Evolutionary conservation across 2,329 filamentous ascomycete species (phyloP), one percentile per base, ranked within the genome.

Genomic region (Xylaria sp.): DNA sequence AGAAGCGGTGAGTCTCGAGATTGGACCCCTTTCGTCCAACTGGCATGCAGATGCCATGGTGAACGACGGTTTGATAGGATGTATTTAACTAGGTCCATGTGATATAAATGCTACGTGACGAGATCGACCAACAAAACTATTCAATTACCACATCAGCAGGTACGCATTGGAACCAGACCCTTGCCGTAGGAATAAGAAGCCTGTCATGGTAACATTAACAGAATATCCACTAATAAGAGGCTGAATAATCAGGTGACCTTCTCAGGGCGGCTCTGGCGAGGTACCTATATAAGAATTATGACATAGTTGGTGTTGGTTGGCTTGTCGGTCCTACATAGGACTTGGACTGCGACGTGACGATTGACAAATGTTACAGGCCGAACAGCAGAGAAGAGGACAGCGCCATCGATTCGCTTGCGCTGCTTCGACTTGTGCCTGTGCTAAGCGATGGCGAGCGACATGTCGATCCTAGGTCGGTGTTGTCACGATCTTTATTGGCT

Each of bases 1-100:
- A 64, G 52, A 66, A 46, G 69, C 66, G 69, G 69, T 71, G 69
- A 69, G 69, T 41, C 54, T 60, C n/a, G 20, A 59, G 41, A 66
- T 59, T 63, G 58, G 44, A 25, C 32, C 25, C 64, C 20, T 59
- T 60, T 50, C 51, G 28, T 48, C 9, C 18, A 37, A 37, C 18
- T 60, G 20, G 44, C 28, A 57, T 8, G 64, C 55, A 58, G 37
- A n/a, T 64, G 64, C 37, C 46, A 60, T 44, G 23, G 44, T 50
- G 57, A 41, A 51, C 32, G 51, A 41, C 18, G 54, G 37, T 54
- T 34, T 60, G 15, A 62, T 58, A 62, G 58, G 58, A 55, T 15
- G 66, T 15, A 44, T 41, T 63, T 41, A 13, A 63, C 18, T 20
- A 39, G 32, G 46, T 48, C 25, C 7, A 52, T 41, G 25, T 66